phyloP scores from a whole-genome alignment of 129 eudicot species.

The Calendula officinalis region DNA sequence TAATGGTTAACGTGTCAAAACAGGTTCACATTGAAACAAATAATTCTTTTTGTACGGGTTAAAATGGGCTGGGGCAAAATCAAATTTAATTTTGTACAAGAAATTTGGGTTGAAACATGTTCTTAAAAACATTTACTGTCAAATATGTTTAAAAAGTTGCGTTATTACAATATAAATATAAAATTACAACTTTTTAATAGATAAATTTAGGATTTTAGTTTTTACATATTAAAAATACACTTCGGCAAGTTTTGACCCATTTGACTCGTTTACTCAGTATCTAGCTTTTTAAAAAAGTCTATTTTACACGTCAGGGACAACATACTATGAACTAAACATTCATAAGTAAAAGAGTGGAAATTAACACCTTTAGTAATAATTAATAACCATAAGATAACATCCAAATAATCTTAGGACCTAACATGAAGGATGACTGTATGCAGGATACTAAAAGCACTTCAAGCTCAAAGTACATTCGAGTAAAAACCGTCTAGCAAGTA shows the following conservation, averaged over 20 bases:
- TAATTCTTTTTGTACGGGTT: neutral
- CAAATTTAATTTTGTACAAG: neutral
- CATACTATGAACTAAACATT: neutral
- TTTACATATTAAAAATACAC: neutral
- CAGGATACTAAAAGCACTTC: constrained; percentile 20
- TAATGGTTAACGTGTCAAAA: neutral
- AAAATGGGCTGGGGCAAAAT: neutral
- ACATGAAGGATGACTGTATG: constrained; percentile 6
- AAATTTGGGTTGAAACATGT: neutral
- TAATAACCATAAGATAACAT: neutral
- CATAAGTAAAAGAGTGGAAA: neutral
- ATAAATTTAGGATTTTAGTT: neutral
- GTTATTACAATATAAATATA: neutral
- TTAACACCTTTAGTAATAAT: neutral
- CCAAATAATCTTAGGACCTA: constrained; percentile 3
- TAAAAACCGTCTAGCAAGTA: constrained; percentile 17
- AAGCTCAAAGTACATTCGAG: neutral
- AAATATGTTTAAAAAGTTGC: neutral
- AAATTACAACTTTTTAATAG: neutral
- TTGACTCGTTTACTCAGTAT: neutral
- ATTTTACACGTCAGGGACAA: neutral
- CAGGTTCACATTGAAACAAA: no score
- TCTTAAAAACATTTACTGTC: neutral
- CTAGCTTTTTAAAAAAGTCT: neutral
- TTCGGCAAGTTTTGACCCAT: neutral